Evolutionary conservation across 352 stramenopile species (phyloP).

Genomic region (Globisporangium camurandrum): DNA sequence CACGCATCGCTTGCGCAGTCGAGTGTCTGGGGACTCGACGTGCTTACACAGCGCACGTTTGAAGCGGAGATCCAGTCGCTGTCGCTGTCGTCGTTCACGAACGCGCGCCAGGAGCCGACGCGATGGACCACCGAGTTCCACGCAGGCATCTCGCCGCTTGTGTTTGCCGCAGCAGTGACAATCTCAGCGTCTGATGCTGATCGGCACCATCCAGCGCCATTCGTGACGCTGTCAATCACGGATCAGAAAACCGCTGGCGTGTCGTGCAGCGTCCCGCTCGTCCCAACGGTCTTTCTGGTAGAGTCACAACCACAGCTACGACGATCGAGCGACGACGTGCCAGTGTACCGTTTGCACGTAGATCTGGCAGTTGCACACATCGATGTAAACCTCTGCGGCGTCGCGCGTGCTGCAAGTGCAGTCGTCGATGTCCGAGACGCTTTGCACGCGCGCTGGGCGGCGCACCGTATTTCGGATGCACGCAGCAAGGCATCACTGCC

Average conservation of each 20-base stretch:
- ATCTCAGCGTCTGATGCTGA: background rate
- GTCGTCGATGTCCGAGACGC: background rate
- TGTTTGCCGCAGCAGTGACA: too few relatives aligned
- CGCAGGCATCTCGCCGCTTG: conserved; percentile 1
- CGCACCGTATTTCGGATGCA: background rate
- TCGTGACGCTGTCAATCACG: conserved; percentile 4
- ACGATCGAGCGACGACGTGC: background rate
- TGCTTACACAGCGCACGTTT: conserved; percentile 23
- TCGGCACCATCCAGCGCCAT: background rate
- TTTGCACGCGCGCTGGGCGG: background rate
- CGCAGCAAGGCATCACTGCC: background rate
- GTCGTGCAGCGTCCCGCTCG: conserved; percentile 6
- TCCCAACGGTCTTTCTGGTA: conserved; percentile 1
- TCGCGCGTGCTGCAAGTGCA: background rate
- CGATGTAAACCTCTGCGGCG: conserved; percentile 5
- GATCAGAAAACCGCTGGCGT: conserved; percentile 2
- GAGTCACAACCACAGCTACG: background rate
- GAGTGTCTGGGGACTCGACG: conserved; percentile 12
- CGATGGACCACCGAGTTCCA: conserved; percentile 3
- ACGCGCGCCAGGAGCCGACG: background rate
- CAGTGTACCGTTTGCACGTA: conserved; percentile 3
- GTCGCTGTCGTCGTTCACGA: conserved; percentile 5
- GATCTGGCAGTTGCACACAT: conserved; percentile 3
- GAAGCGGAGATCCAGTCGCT: conserved; percentile 5
- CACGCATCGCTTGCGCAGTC: conserved; percentile 15